Percentiles rank a stretch among this genome's conserved stretches.
Conservation (phyloP, 1,284 basidiomycete species). For the Leucoagaricus sp. region DNA sequence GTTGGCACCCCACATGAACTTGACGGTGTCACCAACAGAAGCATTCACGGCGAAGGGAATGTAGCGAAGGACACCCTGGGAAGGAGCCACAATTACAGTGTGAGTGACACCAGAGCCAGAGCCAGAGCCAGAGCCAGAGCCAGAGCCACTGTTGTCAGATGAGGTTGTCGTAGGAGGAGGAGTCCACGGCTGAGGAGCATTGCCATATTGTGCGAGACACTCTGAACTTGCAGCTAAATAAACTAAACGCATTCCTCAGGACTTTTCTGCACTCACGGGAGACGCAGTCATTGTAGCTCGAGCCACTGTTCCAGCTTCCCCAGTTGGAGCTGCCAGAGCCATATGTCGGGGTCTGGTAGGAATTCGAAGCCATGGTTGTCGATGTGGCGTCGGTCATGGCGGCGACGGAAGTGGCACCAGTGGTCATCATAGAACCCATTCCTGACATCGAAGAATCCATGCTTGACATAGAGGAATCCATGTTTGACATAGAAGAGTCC, state of each 20-base stretch:
- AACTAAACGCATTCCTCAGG: background rate
- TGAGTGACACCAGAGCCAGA: conserved; percentile 58
- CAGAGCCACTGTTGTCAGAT: conserved; percentile 34
- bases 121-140: conserved; percentile 43
- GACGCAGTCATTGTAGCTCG: conserved; percentile 66
- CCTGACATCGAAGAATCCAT: background rate
- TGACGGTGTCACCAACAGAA: conserved; percentile 71
- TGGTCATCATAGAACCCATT: background rate
- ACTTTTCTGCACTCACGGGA: conserved; percentile 51
- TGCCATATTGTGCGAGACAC: conserved; percentile 62
- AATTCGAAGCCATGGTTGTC: conserved; percentile 29
- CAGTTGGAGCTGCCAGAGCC: conserved; percentile 68
- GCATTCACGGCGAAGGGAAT: conserved; percentile 75
- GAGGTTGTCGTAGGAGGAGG: conserved; percentile 42
- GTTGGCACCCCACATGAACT: conserved; percentile 73
- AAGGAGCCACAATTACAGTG: conserved; percentile 76
- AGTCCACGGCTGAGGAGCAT: conserved; percentile 40
- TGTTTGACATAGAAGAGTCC: background rate
- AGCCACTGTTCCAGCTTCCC: conserved; percentile 38
- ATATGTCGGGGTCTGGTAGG: conserved; percentile 49
- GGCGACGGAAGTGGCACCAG: background rate
- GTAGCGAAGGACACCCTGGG: conserved; percentile 72
- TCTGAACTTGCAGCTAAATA: conserved; percentile 37
- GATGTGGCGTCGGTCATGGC: conserved; percentile 21
- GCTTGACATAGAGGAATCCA: background rate